Base-by-base conservation (phyloP, 495 filamentous ascomycete species). In the Aspergillus sclerotiicarbonarius region DNA sequence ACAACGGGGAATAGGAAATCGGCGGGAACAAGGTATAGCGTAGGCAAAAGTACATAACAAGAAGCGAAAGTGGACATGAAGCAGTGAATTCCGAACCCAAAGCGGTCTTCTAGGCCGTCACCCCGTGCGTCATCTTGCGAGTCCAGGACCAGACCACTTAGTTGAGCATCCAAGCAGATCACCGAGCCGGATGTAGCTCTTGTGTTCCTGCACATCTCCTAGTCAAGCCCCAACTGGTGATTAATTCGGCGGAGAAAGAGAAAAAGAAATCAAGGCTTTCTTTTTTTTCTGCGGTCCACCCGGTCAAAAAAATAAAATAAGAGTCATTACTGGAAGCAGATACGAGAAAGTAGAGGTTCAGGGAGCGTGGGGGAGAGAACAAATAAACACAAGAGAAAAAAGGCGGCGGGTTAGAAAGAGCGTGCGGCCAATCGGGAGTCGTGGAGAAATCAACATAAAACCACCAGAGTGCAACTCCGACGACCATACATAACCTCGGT, bases 41-140 rank as follows among this genome's bases (percentile, higher is more conserved):
- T 76, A 75, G 72, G 65, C 72, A 77, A 77, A 78, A 78, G 71
- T 79, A 79, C 76, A 78, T 79, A 72, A 79, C 75, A 78, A 79
- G 76, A 79, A 79, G 72, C 63, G 66, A 69, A 76, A 66, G 63
- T 69, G 71, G 67, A 70, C 66, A 72, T 65, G 62, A 65, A 61
- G 66, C 50, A 62, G 53, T 64, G 47, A 54, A 57, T 54, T 56
- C 56, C 56, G 52, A 59, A 59, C 59, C 56, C 59, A 55, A 61
- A 48, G 54, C 56, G 43, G 49, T 57, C 57, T 18, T 54, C 46
- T 48, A 56, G 58, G 54, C 61, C 54, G 51, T 53, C 57, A 49
- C 54, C 60, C 47, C 56, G 54, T 60, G 65, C 57, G 60, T 64
- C 61, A 56, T 66, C 59, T 69, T 61, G 63, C 57, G 59, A 60